phyloP scores from a whole-genome alignment of 2,329 filamentous ascomycete genomes.

The Hypoxylon sp. region DNA sequence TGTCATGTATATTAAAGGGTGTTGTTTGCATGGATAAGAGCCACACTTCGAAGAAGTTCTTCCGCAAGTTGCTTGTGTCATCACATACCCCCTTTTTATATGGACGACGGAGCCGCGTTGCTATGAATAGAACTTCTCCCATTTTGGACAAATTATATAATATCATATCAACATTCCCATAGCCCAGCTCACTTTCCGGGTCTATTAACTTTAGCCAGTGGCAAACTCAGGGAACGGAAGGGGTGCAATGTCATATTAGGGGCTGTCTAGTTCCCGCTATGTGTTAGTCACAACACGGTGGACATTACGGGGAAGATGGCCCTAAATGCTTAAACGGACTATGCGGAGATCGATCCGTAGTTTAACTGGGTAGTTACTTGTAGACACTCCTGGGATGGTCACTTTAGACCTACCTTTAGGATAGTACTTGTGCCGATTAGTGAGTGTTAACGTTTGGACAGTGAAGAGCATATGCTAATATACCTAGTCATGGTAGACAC shows the following conservation, averaged over 20 bases:
- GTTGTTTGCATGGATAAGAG: conserved; percentile 1
- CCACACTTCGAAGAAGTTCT: conserved; percentile 12
- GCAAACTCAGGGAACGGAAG: neutral
- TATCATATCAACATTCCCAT: neutral
- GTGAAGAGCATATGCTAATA: too few species aligned
- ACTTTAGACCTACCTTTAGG: too few species aligned
- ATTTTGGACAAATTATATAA: neutral
- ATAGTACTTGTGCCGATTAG: too few species aligned
- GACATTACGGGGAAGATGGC: too few species aligned
- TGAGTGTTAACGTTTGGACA: too few species aligned
- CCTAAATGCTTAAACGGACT: too few species aligned
- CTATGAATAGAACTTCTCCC: neutral
- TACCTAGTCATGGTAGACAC: too few species aligned
- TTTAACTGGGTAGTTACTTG: too few species aligned
- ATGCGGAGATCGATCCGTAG: too few species aligned
- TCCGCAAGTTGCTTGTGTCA: neutral
- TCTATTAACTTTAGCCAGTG: neutral
- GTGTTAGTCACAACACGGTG: too few species aligned
- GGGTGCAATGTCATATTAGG: neutral
- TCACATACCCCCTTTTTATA: neutral
- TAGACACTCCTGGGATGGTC: too few species aligned
- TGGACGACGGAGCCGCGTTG: too few species aligned
- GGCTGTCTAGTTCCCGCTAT: neutral
- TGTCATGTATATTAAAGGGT: conserved; percentile 6
- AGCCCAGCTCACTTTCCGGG: neutral